Base-by-base conservation (phyloP, 441 rosid genomes). In the Pelargonium myrrhifolium region DNA sequence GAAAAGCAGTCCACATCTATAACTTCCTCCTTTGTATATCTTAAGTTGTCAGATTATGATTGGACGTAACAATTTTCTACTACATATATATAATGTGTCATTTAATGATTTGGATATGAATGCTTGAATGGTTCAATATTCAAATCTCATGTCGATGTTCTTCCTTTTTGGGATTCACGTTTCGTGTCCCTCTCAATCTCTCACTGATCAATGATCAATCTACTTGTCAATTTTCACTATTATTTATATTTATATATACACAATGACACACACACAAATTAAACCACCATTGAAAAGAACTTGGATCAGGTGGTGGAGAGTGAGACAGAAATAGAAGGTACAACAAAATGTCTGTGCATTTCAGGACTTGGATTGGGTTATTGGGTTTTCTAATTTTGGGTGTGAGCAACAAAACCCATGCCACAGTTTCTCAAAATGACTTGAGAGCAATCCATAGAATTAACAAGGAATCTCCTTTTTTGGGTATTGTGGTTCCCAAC, bases 401-500 rank as follows among this genome's bases (percentile, higher is more conserved):
- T 11, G 9, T 40, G 51, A 45, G 15, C n/a, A 11, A 10, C 51
- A 45, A 45, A 45, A 11, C 51, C 12, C 3, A 45, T 9, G 51
- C n/a, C 3, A 11, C 64, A 35, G 31, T 86, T 53, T 67, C 88
- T 43, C 5, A 18, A 18, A 24, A 10, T 0, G 49, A 9, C 1
- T 26, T 75, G 81, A 66, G 1, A 11, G 75, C 64, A 28, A 82
- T 88, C 0, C 43, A 31, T 3, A 22, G 2, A n/a, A 73, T 81
- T 6, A 88, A 86, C 68, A 62, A 22, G 51, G 62, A 56, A 39
- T 90, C 90, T 68, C 87, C 87, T 1, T 84, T 75, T 65, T 69
- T 86, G 0, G 90, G 90, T 6, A 77, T 84, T 42, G 39, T 85
- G 4, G 82, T 81, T 64, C 90, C 94, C 53, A 86, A 88, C 71